These are phyloP conservation scores for Diaporthe sp. DNA, from an alignment of 2,329 filamentous ascomycete species.

Conservation along the genomic window DNA sequence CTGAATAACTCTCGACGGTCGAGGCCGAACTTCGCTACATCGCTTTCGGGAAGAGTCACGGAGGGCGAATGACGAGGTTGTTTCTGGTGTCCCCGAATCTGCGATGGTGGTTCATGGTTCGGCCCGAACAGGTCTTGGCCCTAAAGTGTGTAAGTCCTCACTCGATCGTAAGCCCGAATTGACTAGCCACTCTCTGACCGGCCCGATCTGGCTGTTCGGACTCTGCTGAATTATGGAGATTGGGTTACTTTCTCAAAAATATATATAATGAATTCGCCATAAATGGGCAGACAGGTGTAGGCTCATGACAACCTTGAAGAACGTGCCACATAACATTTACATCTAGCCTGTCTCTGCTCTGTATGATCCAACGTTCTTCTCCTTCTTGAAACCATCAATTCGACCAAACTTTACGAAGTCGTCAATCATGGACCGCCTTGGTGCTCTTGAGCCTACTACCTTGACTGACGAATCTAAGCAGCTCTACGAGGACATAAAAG, in stretches of 20 bases:
- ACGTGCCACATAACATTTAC: too few species aligned
- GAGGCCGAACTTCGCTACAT: background rate
- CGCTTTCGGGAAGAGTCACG: background rate
- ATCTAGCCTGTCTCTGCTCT: background rate
- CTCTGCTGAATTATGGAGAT: too few species aligned
- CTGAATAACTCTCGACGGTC: background rate
- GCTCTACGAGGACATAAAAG: background rate
- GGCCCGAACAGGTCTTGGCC: background rate
- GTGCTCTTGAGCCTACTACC: background rate
- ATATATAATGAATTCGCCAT: too few species aligned
- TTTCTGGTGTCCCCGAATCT: background rate
- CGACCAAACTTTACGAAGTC: background rate
- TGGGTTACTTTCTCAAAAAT: too few species aligned
- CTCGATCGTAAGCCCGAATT: background rate
- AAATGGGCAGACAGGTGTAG: too few species aligned
- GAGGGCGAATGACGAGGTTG: background rate
- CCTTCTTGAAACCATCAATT: background rate
- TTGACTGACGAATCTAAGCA: background rate
- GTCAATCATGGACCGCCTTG: background rate
- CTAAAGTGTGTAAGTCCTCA: background rate
- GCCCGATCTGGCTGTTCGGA: background rate
- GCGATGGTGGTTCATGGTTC: background rate
- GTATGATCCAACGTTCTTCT: too few species aligned
- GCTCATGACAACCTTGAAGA: too few species aligned
- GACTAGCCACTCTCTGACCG: background rate